Evolutionary conservation across 768 basidiomycete species (phyloP).

Genomic region (Tylopilus rubrobrunneus): DNA sequence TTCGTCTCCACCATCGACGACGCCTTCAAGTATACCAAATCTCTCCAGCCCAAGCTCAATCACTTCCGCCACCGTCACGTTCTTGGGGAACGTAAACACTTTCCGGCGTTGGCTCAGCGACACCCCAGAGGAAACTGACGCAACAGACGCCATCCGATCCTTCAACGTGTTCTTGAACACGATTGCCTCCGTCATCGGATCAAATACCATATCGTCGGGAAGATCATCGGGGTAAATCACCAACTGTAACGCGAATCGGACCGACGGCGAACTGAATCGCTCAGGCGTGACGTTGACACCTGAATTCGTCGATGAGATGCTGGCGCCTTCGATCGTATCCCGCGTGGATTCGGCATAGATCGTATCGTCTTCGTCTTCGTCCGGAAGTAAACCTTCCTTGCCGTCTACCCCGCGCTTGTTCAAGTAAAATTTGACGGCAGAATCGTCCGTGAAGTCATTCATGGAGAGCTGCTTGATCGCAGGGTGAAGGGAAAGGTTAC

Average conservation of each 20-base stretch:
- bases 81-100: conserved; percentile 89
- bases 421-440: conserved; percentile 93
- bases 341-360: conserved; percentile 35
- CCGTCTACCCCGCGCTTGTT: conserved; percentile 54
- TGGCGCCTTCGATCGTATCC: conserved; percentile 27
- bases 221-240: conserved; percentile 87
- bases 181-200: conserved; percentile 88
- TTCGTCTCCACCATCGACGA: conserved; percentile 97
- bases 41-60: conserved; percentile 89
- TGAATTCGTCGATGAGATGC: conserved; percentile 17
- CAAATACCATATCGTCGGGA: conserved; percentile 93
- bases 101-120: conserved; percentile 67
- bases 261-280: conserved; percentile 77
- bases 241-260: conserved; percentile 82
- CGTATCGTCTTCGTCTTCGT: conserved; percentile 41
- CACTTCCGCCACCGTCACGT: conserved; percentile 93
- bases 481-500: conserved; percentile 90
- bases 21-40: conserved; percentile 95
- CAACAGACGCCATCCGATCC: conserved; percentile 44
- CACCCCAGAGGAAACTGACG: conserved; percentile 47
- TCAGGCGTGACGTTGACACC: conserved; percentile 55
- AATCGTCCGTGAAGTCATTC: conserved; percentile 98
- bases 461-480: conserved; percentile 92
- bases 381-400: conserved; percentile 45
- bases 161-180: conserved; percentile 77